phyloP scores from a whole-genome alignment of 805 yeast genomes.

The Cyberlindnera lachancei region DNA sequence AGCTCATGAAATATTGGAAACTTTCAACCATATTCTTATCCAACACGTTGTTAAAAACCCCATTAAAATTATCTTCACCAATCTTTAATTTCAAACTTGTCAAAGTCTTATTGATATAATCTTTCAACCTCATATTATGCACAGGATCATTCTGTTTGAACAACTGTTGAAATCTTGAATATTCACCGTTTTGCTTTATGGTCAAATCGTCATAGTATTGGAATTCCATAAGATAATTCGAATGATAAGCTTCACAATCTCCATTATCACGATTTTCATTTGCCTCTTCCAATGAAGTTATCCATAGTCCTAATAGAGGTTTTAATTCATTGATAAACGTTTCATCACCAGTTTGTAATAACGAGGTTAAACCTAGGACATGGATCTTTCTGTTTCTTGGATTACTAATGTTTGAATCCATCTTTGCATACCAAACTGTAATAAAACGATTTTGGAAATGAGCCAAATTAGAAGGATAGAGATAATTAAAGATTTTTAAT shows the following conservation, averaged over 20 bases:
- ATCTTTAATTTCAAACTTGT: constrained; percentile 5
- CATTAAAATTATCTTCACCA: constrained; percentile 9
- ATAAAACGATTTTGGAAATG: constrained; percentile 23
- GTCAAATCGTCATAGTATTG: constrained; percentile 17
- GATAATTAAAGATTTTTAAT: constrained; percentile 21
- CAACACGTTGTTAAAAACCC: constrained; percentile 3
- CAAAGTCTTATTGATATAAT: constrained; percentile 30
- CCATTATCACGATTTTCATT: constrained; percentile 48
- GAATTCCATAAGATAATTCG: constrained; percentile 29
- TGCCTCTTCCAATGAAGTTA: constrained; percentile 63
- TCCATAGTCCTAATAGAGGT: constrained; percentile 35
- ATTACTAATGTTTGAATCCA: constrained; percentile 51
- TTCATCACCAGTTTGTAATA: constrained; percentile 33
- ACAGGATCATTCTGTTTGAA: constrained; percentile 40
- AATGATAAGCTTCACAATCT: constrained; percentile 47
- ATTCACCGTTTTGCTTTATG: constrained; percentile 33
- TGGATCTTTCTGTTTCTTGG: constrained; percentile 69
- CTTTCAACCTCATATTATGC: constrained; percentile 42
- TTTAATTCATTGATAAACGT: constrained; percentile 25
- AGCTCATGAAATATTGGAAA: constrained; percentile 17
- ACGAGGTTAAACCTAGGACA: constrained; percentile 50
- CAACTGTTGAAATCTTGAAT: constrained; percentile 32
- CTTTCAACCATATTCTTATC: constrained; percentile 18
- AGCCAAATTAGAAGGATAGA: constrained; percentile 23
- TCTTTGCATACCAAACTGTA: constrained; percentile 36